These are phyloP conservation scores for Phytophthora ramorum DNA, from an alignment of 352 stramenopile genomes.

Conservation along the genomic window DNA sequence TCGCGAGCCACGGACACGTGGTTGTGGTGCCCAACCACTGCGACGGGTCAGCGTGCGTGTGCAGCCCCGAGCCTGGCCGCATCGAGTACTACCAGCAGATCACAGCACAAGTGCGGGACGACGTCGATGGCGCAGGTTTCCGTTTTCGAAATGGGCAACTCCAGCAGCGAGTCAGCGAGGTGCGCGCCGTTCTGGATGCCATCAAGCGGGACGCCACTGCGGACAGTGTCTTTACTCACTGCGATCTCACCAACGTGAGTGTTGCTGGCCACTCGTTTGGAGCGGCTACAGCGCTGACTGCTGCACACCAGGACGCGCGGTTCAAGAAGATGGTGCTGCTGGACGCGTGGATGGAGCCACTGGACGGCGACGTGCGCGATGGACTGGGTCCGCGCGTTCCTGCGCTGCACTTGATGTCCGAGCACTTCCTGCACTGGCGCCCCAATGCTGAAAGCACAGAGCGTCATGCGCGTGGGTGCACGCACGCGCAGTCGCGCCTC, in stretches of 20 bases:
- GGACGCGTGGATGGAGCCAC: constrained; percentile 74
- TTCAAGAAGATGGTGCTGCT: constrained; percentile 59
- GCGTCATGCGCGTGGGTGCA: constrained; percentile 44
- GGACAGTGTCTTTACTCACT: constrained; percentile 37
- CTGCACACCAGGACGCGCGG: constrained; percentile 55
- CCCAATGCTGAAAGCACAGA: constrained; percentile 57
- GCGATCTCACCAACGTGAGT: constrained; percentile 47
- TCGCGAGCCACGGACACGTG: constrained; percentile 69
- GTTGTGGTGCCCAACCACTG: constrained; percentile 69
- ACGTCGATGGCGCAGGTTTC: constrained; percentile 61
- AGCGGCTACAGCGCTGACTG: constrained; percentile 59
- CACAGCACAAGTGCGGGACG: constrained; percentile 47
- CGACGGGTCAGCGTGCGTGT: constrained; percentile 73
- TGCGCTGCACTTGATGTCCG: constrained; percentile 67
- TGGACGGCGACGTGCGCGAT: constrained; percentile 45
- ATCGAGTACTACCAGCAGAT: constrained; percentile 73
- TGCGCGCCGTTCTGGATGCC: constrained; percentile 54
- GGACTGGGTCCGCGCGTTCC: constrained; percentile 49
- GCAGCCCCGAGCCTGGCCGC: constrained; percentile 39
- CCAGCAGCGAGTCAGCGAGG: constrained; percentile 55
- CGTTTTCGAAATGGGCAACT: constrained; percentile 71
- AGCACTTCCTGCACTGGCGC: constrained; percentile 67
- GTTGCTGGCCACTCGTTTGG: constrained; percentile 72
- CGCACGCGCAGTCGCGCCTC: constrained; percentile 43
- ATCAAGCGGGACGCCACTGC: constrained; percentile 18